These are phyloP conservation scores for Ceratorhiza oryzae-sativae DNA, from an alignment of 1,284 basidiomycete species.

Conservation along the genomic window DNA sequence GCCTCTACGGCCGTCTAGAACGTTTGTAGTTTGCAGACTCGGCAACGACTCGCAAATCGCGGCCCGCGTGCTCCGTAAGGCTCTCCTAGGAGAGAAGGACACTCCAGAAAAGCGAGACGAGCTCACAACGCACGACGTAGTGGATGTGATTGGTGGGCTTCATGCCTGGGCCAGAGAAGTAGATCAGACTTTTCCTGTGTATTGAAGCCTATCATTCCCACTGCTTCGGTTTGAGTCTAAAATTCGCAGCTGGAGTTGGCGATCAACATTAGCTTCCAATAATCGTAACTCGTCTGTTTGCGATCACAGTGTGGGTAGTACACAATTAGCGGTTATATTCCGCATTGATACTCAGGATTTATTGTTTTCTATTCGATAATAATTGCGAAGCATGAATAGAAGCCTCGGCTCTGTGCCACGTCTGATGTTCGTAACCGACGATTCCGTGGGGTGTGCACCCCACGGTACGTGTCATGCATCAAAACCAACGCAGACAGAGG, in stretches of 20 bases:
- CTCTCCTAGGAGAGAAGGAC: neutral
- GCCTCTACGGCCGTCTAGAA: slow-evolving; percentile 40
- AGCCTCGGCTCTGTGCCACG: neutral
- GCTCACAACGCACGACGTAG: slow-evolving; percentile 53
- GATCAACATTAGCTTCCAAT: neutral
- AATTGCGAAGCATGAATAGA: neutral
- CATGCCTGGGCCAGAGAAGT: slow-evolving; percentile 76
- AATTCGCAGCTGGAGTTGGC: neutral
- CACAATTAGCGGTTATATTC: neutral
- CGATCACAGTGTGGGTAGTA: neutral
- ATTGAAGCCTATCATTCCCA: slow-evolving; percentile 54
- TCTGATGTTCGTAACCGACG: neutral
- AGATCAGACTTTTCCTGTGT: slow-evolving; percentile 78
- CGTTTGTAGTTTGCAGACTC: slow-evolving; percentile 80
- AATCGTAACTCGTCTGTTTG: neutral
- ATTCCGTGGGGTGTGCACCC: neutral
- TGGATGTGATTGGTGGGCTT: slow-evolving; percentile 81
- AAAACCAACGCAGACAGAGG: neutral
- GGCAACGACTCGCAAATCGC: slow-evolving; percentile 96
- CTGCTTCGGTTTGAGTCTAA: neutral
- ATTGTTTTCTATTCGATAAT: neutral
- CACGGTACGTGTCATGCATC: neutral
- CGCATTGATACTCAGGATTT: neutral
- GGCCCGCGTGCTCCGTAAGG: slow-evolving; percentile 64
- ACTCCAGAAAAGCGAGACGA: slow-evolving; percentile 43